Evolutionary conservation across 495 filamentous ascomycete species (phyloP).

Genomic region (Penicillium bovifimosum): DNA sequence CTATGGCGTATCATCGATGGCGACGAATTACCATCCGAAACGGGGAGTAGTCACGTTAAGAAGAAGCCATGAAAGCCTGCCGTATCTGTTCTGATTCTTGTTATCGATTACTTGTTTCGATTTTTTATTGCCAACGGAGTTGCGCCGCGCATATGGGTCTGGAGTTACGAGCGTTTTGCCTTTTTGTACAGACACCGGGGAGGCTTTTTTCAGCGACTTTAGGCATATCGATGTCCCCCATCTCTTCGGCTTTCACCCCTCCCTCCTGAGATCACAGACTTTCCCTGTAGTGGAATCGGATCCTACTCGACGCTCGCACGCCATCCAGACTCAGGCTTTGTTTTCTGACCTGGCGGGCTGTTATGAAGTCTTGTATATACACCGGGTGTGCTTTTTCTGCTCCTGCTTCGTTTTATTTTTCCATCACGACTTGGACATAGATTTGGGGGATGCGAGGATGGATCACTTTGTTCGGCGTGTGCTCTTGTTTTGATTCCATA

Average conservation of each 20-base stretch:
- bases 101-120: background rate
- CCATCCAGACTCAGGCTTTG: background rate
- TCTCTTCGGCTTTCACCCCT: background rate
- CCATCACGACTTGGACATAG: slow-evolving; percentile 11
- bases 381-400: slow-evolving; percentile 1
- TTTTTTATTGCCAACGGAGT: slow-evolving; percentile 11
- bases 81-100: slow-evolving; percentile 9
- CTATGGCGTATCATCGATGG: slow-evolving; percentile 46
- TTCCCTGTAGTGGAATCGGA: too few species aligned
- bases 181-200: slow-evolving; percentile 6
- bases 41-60: slow-evolving; percentile 41
- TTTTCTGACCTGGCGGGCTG: background rate
- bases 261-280: background rate
- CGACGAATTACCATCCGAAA: slow-evolving; percentile 30
- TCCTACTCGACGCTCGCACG: slow-evolving; percentile 3
- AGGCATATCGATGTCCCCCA: background rate
- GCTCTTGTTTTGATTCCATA: slow-evolving; percentile 8
- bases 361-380: slow-evolving; percentile 15
- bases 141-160: slow-evolving; percentile 22
- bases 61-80: slow-evolving; percentile 43
- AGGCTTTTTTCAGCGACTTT: background rate
- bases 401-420: background rate
- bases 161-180: slow-evolving; percentile 24
- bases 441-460: slow-evolving; percentile 2
- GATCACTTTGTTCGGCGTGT: background rate